Base-by-base conservation (phyloP, 2,329 filamentous ascomycete genomes). In the Trichoderma harzianum region DNA sequence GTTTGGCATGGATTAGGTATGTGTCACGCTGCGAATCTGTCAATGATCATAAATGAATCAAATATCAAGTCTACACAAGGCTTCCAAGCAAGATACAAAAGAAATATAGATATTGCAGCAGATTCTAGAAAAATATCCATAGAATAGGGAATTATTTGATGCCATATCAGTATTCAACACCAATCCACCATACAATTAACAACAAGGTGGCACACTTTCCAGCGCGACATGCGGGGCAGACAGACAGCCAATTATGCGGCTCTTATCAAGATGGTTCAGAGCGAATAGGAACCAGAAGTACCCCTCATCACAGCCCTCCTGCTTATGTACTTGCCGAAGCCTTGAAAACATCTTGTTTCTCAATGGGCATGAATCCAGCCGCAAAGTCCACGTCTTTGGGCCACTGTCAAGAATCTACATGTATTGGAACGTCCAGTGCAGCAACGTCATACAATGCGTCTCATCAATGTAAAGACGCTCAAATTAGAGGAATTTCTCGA, bases 391-490 rank as follows among this genome's bases (percentile, higher is more conserved):
- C 2, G 28, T n/a, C 16, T 0, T 12, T 32, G 55, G n/a, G 10
- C 16, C 5, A 18, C 28, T n/a, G 5, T 32, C 8, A 2, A 21
- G 18, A 58, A 12, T 11, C 47, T 24, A 51, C 47, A 32, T 32
- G 12, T 24, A 36, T 21, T 1, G 1, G 3, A 21, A 36, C 21
- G 0, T 3, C 32, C 7, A 4, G 16, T 16, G 7, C 18, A 47
- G 26, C n/a, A 24, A 11, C 12, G 36, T 10, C 43, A n/a, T 28
- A 18, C 30, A 10, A 78, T 78, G 77, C 74, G 77, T 34, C 72
- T 78, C 5, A 67, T 78, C 21, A 75, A 78, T 21, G 73, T 74
- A 5, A 67, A 64, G 2, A 75, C 76, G 0, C 12, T 74, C n/a
- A 57, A 61, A 16, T 70, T 78, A 12, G 73, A 76, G 51, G 72